Base-by-base conservation (phyloP, 1,139 yeast genomes). In the Spathaspora sp. region DNA sequence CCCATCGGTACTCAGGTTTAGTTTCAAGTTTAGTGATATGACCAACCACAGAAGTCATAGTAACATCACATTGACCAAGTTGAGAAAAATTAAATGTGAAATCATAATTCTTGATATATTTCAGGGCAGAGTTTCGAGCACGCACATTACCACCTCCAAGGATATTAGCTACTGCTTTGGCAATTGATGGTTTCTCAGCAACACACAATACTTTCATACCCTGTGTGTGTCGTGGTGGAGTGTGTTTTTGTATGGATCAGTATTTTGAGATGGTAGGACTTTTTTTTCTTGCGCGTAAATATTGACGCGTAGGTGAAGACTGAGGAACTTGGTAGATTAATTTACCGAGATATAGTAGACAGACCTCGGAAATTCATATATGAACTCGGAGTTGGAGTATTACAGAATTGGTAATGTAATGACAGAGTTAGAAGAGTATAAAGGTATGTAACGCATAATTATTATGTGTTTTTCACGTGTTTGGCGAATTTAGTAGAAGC, bases 101-200 rank as follows among this genome's bases (percentile, higher is more conserved):
- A 58, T 87, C 95, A 64, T 87, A 91, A 72, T 91, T 93, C 63
- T 84, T 84, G 56, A 87, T 82, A 64, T 75, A 90, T 56, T 80
- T 84, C 59, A 79, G 80, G 2, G 68, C 65, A 2, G 88, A 73
- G 43, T 74, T 67, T 39, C 87, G 67, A 42, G 75, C 61, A 7
- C 61, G 60, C 26, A 75, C 70, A 4, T 77, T 61, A 0, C 95
- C 95, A 6, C 96, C 96, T 18, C 93, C 83, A 4, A 93, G 76
- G 1, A 85, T 83, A 27, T 67, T 63, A 0, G 97, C 81, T 11
- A 95, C 93, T 23, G 90, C 87, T 61, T 86, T 89, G 8, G 98
- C 95, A 44, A 95, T 93, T 2, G 97, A 88, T 47, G 96, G 96
- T 67, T 95, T 95, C 68, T 95, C 99, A 1, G 99, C 99, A 49